Evolutionary conservation across 2,329 filamentous ascomycete genomes (phyloP).

Genomic region (Penicillium brasilianum): DNA sequence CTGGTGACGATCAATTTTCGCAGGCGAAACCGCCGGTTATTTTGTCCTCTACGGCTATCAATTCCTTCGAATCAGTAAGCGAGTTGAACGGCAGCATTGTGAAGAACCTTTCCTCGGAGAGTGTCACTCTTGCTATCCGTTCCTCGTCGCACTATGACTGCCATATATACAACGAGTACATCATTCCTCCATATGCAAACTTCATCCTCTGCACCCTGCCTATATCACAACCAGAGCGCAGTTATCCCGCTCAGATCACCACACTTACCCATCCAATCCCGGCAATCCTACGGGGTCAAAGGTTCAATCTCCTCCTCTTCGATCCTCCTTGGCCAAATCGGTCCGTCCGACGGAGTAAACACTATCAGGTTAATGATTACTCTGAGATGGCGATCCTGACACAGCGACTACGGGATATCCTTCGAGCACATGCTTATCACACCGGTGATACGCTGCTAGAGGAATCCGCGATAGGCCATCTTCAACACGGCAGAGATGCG

Average conservation of each 20-base stretch:
- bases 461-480: neutral
- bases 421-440: conserved; percentile 50
- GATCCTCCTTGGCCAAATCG: conserved; percentile 70
- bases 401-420: conserved; percentile 47
- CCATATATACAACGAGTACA: conserved; percentile 27
- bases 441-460: conserved; percentile 7
- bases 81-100: conserved; percentile 34
- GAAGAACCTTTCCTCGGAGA: conserved; percentile 37
- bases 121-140: conserved; percentile 17
- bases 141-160: conserved; percentile 19
- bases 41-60: conserved; percentile 37
- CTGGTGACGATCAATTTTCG: neutral
- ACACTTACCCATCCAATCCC: conserved; percentile 31
- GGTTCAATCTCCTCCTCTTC: conserved; percentile 64
- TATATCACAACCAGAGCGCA: conserved; percentile 23
- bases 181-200: conserved; percentile 55
- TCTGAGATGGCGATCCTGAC: conserved; percentile 37
- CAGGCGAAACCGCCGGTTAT: conserved; percentile 36
- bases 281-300: conserved; percentile 32
- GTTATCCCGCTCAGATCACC: neutral
- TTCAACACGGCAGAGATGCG: neutral
- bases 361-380: conserved; percentile 50
- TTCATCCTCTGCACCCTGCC: conserved; percentile 52
- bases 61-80: conserved; percentile 33
- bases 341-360: conserved; percentile 59